Evolutionary conservation across 2,329 filamentous ascomycete species (phyloP).

Genomic region (Fusarium torulosum): DNA sequence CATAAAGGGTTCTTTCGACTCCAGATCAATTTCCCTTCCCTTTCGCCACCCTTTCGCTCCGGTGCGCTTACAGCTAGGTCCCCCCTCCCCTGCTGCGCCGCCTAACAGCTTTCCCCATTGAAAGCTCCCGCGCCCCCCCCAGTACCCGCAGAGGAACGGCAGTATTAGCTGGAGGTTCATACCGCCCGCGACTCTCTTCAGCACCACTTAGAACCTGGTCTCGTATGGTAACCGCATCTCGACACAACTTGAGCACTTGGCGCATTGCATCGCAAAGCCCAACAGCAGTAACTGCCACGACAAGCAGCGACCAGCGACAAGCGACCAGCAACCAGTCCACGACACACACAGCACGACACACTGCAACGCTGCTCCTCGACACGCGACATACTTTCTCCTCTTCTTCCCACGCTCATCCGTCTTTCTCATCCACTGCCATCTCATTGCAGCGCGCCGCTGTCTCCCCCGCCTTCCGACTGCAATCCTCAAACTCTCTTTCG

Average conservation of each 20-base stretch:
- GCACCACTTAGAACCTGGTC: conserved; percentile 47
- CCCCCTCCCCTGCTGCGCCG: conserved; percentile 41
- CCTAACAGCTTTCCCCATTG: conserved; percentile 36
- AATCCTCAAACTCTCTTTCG: conserved; percentile 26
- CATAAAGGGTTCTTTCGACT: conserved; percentile 34
- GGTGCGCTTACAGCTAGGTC: conserved; percentile 31
- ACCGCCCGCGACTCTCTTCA: conserved; percentile 42
- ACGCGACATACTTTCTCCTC: conserved; percentile 35
- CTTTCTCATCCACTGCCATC: conserved; percentile 24
- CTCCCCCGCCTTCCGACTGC: conserved; percentile 44
- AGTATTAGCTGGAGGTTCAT: conserved; percentile 42
- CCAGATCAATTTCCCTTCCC: conserved; percentile 32
- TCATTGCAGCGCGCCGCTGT: conserved; percentile 43
- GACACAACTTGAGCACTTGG: conserved; percentile 44
- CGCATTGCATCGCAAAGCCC: conserved; percentile 39
- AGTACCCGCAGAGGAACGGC: conserved; percentile 40
- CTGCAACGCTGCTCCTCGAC: conserved; percentile 21
- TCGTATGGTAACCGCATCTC: conserved; percentile 47
- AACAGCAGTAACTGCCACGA: conserved; percentile 31
- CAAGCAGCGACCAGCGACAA: conserved; percentile 30
- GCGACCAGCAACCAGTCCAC: not conserved
- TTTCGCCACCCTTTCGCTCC: conserved; percentile 25
- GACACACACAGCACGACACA: not conserved
- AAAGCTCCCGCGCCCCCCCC: conserved; percentile 35
- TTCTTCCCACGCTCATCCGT: conserved; percentile 15